Base-by-base conservation (phyloP, 1,284 basidiomycete species). In the Meripilus lineatus region DNA sequence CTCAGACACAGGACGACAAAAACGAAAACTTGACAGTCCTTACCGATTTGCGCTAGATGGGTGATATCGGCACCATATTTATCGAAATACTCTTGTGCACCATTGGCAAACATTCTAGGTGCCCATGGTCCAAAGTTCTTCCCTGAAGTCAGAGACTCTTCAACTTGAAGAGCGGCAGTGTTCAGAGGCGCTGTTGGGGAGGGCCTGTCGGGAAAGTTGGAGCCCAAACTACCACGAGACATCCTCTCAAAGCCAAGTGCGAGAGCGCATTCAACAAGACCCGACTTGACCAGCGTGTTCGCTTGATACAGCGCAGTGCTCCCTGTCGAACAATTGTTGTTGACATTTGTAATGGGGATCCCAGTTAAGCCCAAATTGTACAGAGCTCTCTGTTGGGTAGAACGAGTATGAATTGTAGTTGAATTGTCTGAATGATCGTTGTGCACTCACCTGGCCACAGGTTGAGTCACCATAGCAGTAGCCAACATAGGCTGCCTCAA, bases 211-310 rank as follows among this genome's bases (percentile, higher is more conserved):
- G 76, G 75, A 58, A 81, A 93, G 50, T 79, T 78, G 3, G 77
- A 80, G 15, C 74, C 75, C 15, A 93, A 69, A 51, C 83, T 84
- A 17, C 90, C 89, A 3, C 84, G 78, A n/a, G 76, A 71, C 88
- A 91, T 91, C 39, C 86, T 82, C 59, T 93, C 90, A 53, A 93
- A 93, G 7, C 90, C 90, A 5, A 93, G 78, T 1, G 90, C 90
- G 21, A 93, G 70, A 1, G 82, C 74, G 59, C 89, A 92, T 45
- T 90, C 84, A 3, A 72, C 81, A 48, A 83, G 73, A 8, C 84
- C 85, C 20, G 74, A 76, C 55, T 81, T 84, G 36, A 91, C 76
- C 18, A 75, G 71, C 30, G 75, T 78, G 54, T 81, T 82, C 3
- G 82, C 84, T 32, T 84, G 74, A 58, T 76, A 84, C 14, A 90